Conservation (phyloP, 2,329 filamentous ascomycete species). For the Stenocarpella maydis region DNA sequence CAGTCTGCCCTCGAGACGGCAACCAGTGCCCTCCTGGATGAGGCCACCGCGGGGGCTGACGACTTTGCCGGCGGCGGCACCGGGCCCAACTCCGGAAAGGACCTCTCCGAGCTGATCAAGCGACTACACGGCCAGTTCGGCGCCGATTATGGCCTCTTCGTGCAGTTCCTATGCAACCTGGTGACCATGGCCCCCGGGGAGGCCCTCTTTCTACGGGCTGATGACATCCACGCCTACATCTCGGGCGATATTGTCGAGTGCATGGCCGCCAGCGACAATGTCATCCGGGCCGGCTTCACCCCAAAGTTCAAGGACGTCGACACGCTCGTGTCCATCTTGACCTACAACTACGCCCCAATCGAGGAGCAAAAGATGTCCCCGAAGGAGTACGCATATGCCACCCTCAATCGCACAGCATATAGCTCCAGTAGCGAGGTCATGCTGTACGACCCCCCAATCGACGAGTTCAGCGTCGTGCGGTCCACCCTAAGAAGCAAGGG, state of each 20-base stretch:
- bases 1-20: conserved; percentile 70
- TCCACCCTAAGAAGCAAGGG: conserved; percentile 75
- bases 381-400: conserved; percentile 83
- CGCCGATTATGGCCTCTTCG: conserved; percentile 89
- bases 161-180: conserved; percentile 97
- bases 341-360: conserved; percentile 94
- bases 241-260: conserved; percentile 97
- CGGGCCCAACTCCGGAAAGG: conserved; percentile 70
- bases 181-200: conserved; percentile 88
- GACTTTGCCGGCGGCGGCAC: conserved; percentile 80
- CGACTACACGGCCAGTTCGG: conserved; percentile 87
- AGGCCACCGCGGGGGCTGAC: conserved; percentile 72
- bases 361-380: conserved; percentile 93
- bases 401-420: conserved; percentile 83
- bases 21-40: conserved; percentile 73
- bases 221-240: conserved; percentile 96
- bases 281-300: conserved; percentile 95
- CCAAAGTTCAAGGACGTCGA: conserved; percentile 98
- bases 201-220: conserved; percentile 93
- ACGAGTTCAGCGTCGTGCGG: conserved; percentile 92
- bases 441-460: conserved; percentile 94
- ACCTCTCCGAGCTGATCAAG: conserved; percentile 78
- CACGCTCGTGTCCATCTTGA: conserved; percentile 89
- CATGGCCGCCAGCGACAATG: conserved; percentile 99
- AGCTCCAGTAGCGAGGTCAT: conserved; percentile 75